These are phyloP conservation scores for Botrytis paeoniae DNA, from an alignment of 2,329 filamentous ascomycete species.

Conservation along the genomic window DNA sequence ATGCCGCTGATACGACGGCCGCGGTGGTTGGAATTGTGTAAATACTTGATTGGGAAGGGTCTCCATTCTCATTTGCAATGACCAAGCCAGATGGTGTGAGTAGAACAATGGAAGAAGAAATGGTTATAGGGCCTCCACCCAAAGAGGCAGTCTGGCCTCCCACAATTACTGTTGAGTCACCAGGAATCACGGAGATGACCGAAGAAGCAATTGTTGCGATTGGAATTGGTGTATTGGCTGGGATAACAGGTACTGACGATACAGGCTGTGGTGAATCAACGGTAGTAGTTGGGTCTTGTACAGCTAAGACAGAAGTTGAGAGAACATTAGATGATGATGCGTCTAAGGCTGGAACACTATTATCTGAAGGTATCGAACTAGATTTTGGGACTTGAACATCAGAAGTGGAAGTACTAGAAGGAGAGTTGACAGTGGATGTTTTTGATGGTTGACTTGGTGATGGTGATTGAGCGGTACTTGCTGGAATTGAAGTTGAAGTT, in stretches of 20 bases:
- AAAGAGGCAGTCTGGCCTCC: conserved; percentile 20
- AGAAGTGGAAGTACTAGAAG: not conserved
- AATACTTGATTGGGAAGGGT: not conserved
- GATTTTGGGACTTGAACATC: not conserved
- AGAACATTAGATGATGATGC: not conserved
- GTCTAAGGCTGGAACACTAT: not conserved
- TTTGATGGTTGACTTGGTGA: conserved; percentile 21
- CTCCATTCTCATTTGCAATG: not conserved
- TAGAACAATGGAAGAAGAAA: conserved; percentile 8
- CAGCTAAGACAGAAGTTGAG: not conserved
- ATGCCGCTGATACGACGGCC: not conserved
- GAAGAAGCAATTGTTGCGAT: conserved; percentile 25
- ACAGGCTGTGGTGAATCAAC: not conserved
- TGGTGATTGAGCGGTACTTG: conserved; percentile 25
- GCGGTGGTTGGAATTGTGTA: not conserved
- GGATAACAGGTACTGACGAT: not conserved
- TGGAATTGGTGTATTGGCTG: conserved; percentile 21
- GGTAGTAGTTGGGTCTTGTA: conserved; percentile 1
- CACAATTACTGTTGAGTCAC: conserved; percentile 21
- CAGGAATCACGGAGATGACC: conserved; percentile 23
- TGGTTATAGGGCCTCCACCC: not conserved
- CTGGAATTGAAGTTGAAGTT: conserved; percentile 24
- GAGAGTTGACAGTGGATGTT: not conserved
- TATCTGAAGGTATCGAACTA: not conserved
- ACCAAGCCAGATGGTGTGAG: conserved; percentile 1